phyloP scores from a whole-genome alignment of 2,329 filamentous ascomycete genomes.

The Acephala macrosclerotiorum region DNA sequence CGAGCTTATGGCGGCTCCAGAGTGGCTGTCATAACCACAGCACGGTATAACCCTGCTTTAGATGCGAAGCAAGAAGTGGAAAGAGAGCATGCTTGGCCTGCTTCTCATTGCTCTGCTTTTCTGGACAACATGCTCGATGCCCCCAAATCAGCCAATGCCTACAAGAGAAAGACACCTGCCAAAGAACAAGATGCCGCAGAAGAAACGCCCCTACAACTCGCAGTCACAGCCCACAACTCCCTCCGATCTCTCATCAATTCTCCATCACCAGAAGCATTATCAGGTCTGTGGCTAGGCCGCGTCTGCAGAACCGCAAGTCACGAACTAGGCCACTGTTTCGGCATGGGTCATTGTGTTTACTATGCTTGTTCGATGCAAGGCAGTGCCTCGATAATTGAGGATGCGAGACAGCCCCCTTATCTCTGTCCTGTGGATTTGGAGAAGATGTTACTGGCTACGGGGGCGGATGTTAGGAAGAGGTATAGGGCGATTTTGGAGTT shows the following conservation, averaged over 20 bases:
- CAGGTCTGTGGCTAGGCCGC: conserved; percentile 63
- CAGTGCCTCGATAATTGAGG: conserved; percentile 62
- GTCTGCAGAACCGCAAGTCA: conserved; percentile 66
- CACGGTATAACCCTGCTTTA: conserved; percentile 65
- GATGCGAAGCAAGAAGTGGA: conserved; percentile 45
- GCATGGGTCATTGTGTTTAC: conserved; percentile 70
- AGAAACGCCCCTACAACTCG: conserved; percentile 44
- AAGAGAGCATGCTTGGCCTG: conserved; percentile 66
- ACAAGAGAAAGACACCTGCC: conserved; percentile 1
- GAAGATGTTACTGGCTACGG: conserved; percentile 54
- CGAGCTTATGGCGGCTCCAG: conserved; percentile 70
- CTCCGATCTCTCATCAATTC: conserved; percentile 19
- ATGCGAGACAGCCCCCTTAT: conserved; percentile 68
- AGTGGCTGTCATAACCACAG: conserved; percentile 66
- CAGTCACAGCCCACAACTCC: conserved; percentile 41
- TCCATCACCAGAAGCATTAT: conserved; percentile 40
- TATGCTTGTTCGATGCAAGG: conserved; percentile 72
- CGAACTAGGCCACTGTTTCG: conserved; percentile 73
- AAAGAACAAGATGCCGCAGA: not conserved
- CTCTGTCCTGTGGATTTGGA: conserved; percentile 65
- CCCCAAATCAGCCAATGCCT: conserved; percentile 2
- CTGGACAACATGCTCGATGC: conserved; percentile 49
- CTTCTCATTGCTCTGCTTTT: conserved; percentile 64
- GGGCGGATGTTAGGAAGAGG: conserved; percentile 45
- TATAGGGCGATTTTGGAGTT: conserved; percentile 50